These are phyloP conservation scores for Trypanosoma congolense DNA, from an alignment of 208 protist species.

Conservation along the genomic window DNA sequence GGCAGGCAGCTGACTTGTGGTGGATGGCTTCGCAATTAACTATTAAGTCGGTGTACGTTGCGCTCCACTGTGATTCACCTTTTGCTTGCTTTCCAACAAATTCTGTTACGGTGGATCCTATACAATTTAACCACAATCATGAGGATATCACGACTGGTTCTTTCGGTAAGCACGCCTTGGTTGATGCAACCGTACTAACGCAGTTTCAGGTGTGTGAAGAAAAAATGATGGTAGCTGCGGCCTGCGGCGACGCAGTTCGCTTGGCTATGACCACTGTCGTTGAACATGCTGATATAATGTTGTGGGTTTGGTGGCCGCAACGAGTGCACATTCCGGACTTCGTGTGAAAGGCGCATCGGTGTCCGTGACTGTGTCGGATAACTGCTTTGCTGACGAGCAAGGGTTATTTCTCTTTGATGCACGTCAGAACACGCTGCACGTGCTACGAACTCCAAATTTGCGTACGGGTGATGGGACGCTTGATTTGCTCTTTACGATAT, in stretches of 20 bases:
- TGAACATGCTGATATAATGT: slow-evolving; percentile 31
- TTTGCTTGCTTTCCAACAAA: slow-evolving; percentile 4
- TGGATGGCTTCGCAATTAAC: slow-evolving; percentile 75
- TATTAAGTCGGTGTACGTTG: slow-evolving; percentile 53
- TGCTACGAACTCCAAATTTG: slow-evolving; percentile 53
- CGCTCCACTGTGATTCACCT: neutral
- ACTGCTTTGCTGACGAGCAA: slow-evolving; percentile 19
- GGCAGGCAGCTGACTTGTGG: slow-evolving; percentile 52
- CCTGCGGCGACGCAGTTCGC: slow-evolving; percentile 15
- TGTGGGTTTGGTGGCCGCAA: slow-evolving; percentile 72
- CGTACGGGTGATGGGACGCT: slow-evolving; percentile 28
- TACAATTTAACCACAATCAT: neutral
- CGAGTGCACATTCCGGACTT: slow-evolving; percentile 40
- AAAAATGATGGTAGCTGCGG: slow-evolving; percentile 15
- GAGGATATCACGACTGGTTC: neutral
- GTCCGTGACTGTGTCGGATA: slow-evolving; percentile 44
- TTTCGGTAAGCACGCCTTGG: slow-evolving; percentile 11
- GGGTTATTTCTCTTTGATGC: slow-evolving; percentile 67
- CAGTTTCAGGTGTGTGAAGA: slow-evolving; percentile 23
- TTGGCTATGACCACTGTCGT: slow-evolving; percentile 18
- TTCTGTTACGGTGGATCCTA: neutral
- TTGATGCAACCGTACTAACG: slow-evolving; percentile 19
- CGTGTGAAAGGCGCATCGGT: slow-evolving; percentile 37
- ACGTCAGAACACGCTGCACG: slow-evolving; percentile 22
- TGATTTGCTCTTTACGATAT: slow-evolving; percentile 47